A percentile compares a stretch with the other conserved stretches of the same genome.
phyloP scores from a whole-genome alignment of 805 yeast species.

The Metschnikowia sp. region DNA sequence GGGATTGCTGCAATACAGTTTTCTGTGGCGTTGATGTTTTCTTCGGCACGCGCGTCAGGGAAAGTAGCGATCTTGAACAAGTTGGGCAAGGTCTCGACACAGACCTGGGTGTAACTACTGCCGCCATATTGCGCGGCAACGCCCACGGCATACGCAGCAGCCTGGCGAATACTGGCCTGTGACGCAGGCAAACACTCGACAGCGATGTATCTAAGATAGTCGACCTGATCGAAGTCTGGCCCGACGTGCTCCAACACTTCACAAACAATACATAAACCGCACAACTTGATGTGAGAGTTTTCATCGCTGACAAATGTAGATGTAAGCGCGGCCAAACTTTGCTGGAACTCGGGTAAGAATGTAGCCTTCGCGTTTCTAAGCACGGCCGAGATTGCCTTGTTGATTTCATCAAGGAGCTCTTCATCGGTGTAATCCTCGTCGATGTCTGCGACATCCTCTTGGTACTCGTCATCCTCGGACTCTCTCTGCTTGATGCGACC shows the following conservation, averaged over 20 bases:
- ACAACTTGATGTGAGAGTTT: constrained; percentile 63
- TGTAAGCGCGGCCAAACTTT: constrained; percentile 55
- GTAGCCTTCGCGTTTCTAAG: constrained; percentile 58
- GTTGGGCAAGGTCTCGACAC: constrained; percentile 68
- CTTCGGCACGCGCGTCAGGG: constrained; percentile 84
- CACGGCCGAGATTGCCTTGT: constrained; percentile 65
- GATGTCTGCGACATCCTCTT: constrained; percentile 79
- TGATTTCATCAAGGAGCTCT: constrained; percentile 82
- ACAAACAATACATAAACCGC: constrained; percentile 76
- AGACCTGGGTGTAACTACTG: constrained; percentile 53
- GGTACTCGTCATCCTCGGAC: constrained; percentile 76
- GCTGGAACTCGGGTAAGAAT: constrained; percentile 64
- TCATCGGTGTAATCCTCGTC: constrained; percentile 88
- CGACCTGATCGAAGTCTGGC: constrained; percentile 60
- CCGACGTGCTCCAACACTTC: constrained; percentile 83
- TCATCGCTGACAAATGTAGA: constrained; percentile 61
- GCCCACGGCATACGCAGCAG: constrained; percentile 82
- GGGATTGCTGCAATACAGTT: constrained; percentile 81
- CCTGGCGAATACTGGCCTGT: constrained; percentile 77
- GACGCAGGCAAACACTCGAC: constrained; percentile 65
- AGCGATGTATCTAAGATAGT: constrained; percentile 58
- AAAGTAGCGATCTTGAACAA: constrained; percentile 67
- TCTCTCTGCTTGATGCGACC: constrained; percentile 72
- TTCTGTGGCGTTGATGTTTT: constrained; percentile 83
- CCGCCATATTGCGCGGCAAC: constrained; percentile 84